These are phyloP conservation scores for Plasmodium reichenowi DNA, from an alignment of 169 alveolate genomes.

Conservation along the genomic window DNA sequence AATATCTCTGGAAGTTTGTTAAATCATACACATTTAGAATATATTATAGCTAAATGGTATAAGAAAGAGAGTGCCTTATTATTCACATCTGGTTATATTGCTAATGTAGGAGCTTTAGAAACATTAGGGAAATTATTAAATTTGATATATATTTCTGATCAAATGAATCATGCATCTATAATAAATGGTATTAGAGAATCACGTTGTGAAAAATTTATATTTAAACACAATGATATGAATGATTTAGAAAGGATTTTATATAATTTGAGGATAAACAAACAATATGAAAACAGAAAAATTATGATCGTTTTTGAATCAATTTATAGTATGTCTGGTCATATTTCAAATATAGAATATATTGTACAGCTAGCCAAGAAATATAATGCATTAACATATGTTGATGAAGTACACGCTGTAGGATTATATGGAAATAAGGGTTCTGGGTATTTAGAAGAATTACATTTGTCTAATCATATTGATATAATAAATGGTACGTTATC, in stretches of 20 bases:
- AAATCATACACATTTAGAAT: conserved; percentile 87
- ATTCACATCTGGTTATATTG: conserved; percentile 90
- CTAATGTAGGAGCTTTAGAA: conserved; percentile 90
- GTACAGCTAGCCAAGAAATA: conserved; percentile 87
- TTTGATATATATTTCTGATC: conserved; percentile 88
- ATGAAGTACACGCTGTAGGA: conserved; percentile 94
- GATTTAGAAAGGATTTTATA: conserved; percentile 82
- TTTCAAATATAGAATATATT: conserved; percentile 85
- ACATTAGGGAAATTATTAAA: conserved; percentile 86
- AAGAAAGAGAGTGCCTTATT: conserved; percentile 88
- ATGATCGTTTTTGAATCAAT: conserved; percentile 91
- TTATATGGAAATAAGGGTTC: conserved; percentile 91
- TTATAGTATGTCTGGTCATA: conserved; percentile 91
- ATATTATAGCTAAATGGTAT: conserved; percentile 88
- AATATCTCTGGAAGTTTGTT: conserved; percentile 90
- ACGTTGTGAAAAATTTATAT: conserved; percentile 80
- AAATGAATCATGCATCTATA: conserved; percentile 92
- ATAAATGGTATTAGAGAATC: conserved; percentile 90
- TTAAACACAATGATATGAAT: conserved; percentile 85
- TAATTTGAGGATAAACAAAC: conserved; percentile 76
- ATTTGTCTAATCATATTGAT: conserved; percentile 81
- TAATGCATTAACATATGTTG: conserved; percentile 88
- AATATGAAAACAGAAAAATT: conserved; percentile 78
- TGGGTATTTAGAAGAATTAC: conserved; percentile 87
- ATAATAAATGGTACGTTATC: conserved; percentile 92